Conservation (phyloP, 2,329 filamentous ascomycete species). For the Aspergillus viridinutans region DNA sequence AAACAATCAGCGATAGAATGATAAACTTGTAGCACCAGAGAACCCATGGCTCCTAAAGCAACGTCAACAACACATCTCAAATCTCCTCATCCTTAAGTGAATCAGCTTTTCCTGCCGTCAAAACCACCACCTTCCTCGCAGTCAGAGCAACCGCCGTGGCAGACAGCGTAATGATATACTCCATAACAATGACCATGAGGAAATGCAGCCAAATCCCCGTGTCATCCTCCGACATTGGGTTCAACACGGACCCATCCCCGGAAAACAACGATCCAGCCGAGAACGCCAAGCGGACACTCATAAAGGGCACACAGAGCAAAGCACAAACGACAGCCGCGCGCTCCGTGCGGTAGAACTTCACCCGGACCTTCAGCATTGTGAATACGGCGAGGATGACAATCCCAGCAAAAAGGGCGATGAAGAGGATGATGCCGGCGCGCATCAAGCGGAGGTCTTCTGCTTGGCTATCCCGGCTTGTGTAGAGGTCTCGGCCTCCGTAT, state of each 20-base stretch:
- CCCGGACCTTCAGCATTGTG: slow-evolving; percentile 10
- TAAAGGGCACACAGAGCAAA: slow-evolving; percentile 11
- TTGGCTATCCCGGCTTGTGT: slow-evolving; percentile 7
- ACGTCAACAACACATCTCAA: slow-evolving; percentile 1
- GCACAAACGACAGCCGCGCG: slow-evolving; percentile 10
- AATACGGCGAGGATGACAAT: slow-evolving; percentile 5
- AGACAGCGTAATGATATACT: slow-evolving; percentile 12
- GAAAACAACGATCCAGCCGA: slow-evolving; percentile 13
- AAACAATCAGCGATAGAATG: too few relatives aligned
- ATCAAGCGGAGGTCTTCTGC: slow-evolving; percentile 9
- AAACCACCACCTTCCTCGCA: slow-evolving; percentile 10
- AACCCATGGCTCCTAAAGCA: neutral
- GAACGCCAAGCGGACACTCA: slow-evolving; percentile 11
- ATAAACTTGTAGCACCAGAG: too few relatives aligned
- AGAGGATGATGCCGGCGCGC: slow-evolving; percentile 12
- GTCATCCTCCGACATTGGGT: slow-evolving; percentile 6
- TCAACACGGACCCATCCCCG: slow-evolving; percentile 8
- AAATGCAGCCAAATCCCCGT: slow-evolving; percentile 14
- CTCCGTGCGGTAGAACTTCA: slow-evolving; percentile 9
- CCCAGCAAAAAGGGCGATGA: slow-evolving; percentile 8
- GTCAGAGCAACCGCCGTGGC: slow-evolving; percentile 10
- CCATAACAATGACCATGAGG: slow-evolving; percentile 15
- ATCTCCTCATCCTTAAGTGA: slow-evolving; percentile 6
- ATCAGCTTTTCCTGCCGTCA: slow-evolving; percentile 7
- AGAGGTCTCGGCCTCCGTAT: slow-evolving; percentile 13